Evolutionary conservation across 2,329 filamentous ascomycete species (phyloP).

Genomic region (Colletotrichum sp.): DNA sequence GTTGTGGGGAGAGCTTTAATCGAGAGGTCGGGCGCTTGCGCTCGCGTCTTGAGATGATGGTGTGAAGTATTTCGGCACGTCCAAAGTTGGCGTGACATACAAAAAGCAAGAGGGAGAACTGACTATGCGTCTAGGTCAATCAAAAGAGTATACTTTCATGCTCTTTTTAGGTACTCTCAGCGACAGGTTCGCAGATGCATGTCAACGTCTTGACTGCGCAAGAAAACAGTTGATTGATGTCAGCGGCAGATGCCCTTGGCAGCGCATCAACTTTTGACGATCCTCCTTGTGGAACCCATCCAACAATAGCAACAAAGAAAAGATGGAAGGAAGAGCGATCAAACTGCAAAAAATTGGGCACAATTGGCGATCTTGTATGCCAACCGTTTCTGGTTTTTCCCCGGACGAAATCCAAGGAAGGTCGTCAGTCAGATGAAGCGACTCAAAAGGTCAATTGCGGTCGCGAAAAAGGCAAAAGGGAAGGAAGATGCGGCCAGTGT

Average conservation of each 20-base stretch:
- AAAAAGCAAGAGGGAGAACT: background rate
- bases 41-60: background rate
- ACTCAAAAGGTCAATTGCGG: background rate
- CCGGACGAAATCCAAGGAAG: background rate
- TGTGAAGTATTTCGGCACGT: background rate
- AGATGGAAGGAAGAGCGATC: background rate
- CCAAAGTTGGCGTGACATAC: background rate
- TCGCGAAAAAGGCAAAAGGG: background rate
- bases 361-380: background rate
- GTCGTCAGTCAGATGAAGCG: background rate
- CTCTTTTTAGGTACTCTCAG: background rate
- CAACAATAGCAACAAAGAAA: background rate
- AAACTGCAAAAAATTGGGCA: background rate
- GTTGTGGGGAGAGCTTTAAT: background rate
- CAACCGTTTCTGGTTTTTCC: background rate
- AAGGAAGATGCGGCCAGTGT: slow-evolving; percentile 1
- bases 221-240: background rate
- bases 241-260: background rate
- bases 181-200: background rate
- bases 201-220: background rate
- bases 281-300: background rate
- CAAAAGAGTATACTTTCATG: background rate
- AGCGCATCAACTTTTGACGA: background rate
- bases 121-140: background rate
- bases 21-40: background rate